Conservation (phyloP, 108 stramenopile genomes). For the Conticribra weissflogii region DNA sequence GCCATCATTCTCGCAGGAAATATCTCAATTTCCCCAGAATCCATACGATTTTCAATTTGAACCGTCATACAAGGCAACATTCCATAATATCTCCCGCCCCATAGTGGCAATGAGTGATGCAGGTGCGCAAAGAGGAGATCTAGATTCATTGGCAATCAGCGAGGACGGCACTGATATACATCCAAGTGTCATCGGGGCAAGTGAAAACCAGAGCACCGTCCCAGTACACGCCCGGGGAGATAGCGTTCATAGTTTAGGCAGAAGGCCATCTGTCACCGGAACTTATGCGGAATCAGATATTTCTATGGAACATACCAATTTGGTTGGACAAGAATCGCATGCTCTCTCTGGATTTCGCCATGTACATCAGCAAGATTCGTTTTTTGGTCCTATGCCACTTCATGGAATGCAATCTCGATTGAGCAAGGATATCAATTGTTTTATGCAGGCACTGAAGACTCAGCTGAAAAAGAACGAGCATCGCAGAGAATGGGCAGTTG, state of each 20-base stretch:
- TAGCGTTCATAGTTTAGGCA: slow-evolving; percentile 35
- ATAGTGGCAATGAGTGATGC: slow-evolving; percentile 87
- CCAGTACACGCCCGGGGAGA: slow-evolving; percentile 40
- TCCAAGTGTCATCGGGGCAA: slow-evolving; percentile 37
- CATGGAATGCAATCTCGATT: slow-evolving; percentile 73
- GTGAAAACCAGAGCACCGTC: slow-evolving; percentile 24
- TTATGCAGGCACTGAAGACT: slow-evolving; percentile 45
- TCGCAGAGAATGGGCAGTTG: slow-evolving; percentile 53
- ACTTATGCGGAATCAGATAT: slow-evolving; percentile 70
- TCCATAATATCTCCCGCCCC: slow-evolving; percentile 25
- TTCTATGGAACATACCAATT: slow-evolving; percentile 63
- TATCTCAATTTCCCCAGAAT: slow-evolving; percentile 50
- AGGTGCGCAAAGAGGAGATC: slow-evolving; percentile 67
- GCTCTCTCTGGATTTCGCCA: slow-evolving; percentile 21
- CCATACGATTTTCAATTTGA: slow-evolving; percentile 23
- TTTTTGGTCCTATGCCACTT: slow-evolving; percentile 27
- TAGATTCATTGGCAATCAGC: slow-evolving; percentile 65
- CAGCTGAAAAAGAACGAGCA: slow-evolving; percentile 64
- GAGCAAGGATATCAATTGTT: slow-evolving; percentile 63
- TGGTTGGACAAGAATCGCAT: slow-evolving; percentile 33
- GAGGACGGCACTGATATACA: slow-evolving; percentile 71
- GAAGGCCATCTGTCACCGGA: slow-evolving; percentile 59
- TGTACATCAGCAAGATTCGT: slow-evolving; percentile 36
- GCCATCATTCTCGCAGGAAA: slow-evolving; percentile 49
- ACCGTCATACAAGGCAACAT: slow-evolving; percentile 18